Evolutionary conservation across 495 filamentous ascomycete genomes (phyloP).

Genomic region (Poronia punctata): DNA sequence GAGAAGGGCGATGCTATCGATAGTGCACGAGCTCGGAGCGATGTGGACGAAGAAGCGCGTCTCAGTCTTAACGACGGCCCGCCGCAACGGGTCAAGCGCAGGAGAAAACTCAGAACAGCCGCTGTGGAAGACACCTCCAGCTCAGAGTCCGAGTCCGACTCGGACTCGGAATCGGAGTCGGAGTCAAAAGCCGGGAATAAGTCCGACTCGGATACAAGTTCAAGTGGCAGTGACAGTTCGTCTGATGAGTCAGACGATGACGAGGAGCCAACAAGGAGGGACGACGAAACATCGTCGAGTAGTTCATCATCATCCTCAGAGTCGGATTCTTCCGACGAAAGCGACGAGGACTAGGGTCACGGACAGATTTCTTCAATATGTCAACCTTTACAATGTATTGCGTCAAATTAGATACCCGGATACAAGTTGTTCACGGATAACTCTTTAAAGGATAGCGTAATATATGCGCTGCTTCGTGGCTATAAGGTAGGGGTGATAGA

Average conservation of each 20-base stretch:
- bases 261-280: conserved; percentile 9
- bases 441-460: no score
- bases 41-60: conserved; percentile 26
- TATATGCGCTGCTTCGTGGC: no score
- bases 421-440: conserved; percentile 1
- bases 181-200: no score
- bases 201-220: conserved; percentile 23
- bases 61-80: conserved; percentile 37
- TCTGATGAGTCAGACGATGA: conserved; percentile 17
- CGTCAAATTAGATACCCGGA: conserved; percentile 10
- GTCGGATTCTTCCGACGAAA: conserved; percentile 15
- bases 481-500: no score
- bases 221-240: conserved; percentile 15
- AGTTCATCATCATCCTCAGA: conserved; percentile 24
- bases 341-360: conserved; percentile 12
- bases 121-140: conserved; percentile 30
- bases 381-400: conserved; percentile 2
- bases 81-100: conserved; percentile 41
- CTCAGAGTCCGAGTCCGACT: conserved; percentile 29
- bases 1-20: conserved; percentile 8
- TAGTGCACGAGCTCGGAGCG: conserved; percentile 18
- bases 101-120: conserved; percentile 46
- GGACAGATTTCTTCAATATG: neutral
- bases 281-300: conserved; percentile 22
- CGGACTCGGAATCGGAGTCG: conserved; percentile 7